Conservation (phyloP, 306 rosid species). For the Vicia villosa region DNA sequence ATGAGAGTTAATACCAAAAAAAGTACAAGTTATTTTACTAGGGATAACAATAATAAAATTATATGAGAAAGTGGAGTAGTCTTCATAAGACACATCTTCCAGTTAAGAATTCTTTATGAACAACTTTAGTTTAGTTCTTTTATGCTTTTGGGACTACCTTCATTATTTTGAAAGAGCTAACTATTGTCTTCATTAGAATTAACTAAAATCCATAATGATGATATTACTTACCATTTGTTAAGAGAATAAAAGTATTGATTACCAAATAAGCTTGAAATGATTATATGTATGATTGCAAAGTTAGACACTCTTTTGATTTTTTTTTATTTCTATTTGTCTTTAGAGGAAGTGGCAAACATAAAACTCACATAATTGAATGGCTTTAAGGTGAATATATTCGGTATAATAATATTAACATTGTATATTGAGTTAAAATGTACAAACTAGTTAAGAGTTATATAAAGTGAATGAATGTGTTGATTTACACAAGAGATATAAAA, state of each 20-base stretch:
- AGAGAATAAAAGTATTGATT: background rate
- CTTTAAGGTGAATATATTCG: no score
- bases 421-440: no score
- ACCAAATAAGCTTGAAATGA: background rate
- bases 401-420: no score
- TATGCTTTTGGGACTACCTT: background rate
- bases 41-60: background rate
- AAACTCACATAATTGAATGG: no score
- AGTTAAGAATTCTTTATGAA: background rate
- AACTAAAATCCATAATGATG: background rate
- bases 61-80: background rate
- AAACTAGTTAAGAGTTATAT: no score
- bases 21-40: background rate
- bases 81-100: slow-evolving; percentile 3
- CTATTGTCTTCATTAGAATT: background rate
- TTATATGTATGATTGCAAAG: background rate
- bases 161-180: background rate
- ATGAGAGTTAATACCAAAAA: no score
- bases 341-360: no score
- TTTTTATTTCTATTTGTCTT: no score
- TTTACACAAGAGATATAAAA: no score
- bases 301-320: no score
- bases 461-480: no score
- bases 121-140: background rate
- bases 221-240: background rate